A percentile compares a stretch with the other conserved stretches of the same genome.
phyloP scores from a whole-genome alignment of 2,329 filamentous ascomycete genomes.

The Arthrinium phaeospermum region DNA sequence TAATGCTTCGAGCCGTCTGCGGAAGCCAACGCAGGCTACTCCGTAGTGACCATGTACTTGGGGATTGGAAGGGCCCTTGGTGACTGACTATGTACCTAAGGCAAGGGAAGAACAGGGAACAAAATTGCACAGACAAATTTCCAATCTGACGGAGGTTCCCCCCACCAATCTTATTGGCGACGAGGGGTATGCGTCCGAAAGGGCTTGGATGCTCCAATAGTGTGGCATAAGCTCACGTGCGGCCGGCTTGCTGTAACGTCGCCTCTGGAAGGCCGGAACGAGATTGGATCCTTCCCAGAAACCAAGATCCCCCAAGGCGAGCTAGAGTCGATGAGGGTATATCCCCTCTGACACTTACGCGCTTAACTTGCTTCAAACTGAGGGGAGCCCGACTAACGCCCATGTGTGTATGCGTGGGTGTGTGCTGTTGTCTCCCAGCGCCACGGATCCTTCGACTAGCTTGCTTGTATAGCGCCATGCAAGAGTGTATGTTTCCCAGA shows the following conservation, averaged over 20 bases:
- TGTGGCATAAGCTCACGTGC: not conserved
- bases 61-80: not conserved
- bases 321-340: not conserved
- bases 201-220: not conserved
- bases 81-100: not conserved
- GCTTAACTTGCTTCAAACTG: not conserved
- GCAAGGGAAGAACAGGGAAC: not conserved
- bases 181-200: slow-evolving; percentile 5
- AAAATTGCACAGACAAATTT: not conserved
- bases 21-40: not conserved
- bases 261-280: not conserved
- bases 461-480: not conserved
- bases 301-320: not conserved
- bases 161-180: not conserved
- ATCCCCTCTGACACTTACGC: not conserved
- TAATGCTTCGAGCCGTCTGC: not conserved
- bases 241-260: slow-evolving; percentile 15
- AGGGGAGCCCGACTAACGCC: not conserved
- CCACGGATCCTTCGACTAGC: slow-evolving; percentile 1
- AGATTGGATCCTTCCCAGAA: not conserved
- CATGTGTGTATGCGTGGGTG: not conserved
- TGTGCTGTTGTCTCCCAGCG: slow-evolving; percentile 1
- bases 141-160: not conserved
- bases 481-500: not conserved
- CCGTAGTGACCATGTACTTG: not conserved